Evolutionary conservation across 2,329 filamentous ascomycete species (phyloP), one percentile per base, ranked within the genome.

Genomic region (Didymella pinodella): DNA sequence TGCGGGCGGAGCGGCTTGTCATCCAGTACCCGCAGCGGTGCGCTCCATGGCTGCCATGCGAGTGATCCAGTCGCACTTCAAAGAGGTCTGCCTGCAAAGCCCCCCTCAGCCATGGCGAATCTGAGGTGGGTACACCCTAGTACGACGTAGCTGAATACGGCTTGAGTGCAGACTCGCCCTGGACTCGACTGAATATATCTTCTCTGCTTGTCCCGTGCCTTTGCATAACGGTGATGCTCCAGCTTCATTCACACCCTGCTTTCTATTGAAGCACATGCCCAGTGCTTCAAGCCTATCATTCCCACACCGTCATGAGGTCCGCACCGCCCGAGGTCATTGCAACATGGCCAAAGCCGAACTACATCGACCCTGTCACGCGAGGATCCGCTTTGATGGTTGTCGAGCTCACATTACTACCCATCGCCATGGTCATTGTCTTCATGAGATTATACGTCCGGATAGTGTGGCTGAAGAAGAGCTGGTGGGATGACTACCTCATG

Each of bases 341-440:
- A 38, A 70, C 69, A 48, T 82, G 76, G 75, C 80, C 80, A 3
- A 71, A 65, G 43, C 78, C 80, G 1, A 79, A 82, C 68, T 81
- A 81, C 57, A 69, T 73, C 46, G 59, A 82, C 55, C 80, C 80
- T 1, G 65, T 71, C 22, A 80, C 76, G 2, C 70, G 78, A 59
- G 80, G 80, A 14, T 68, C 76, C 18, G 75, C 72, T 6, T 66
- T 82, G 16, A 72, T 82, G 62, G 75, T 81, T n/a, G 68, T 77
- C 20, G 75, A 78, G 43, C 58, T 77, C 51, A 75, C 74, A 18
- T 58, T 78, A 41, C 62, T 77, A 20, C 74, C 75, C 8, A 65
- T 77, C 47, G 75, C 75, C 25, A 70, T 77, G 57, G 66, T 75
- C 11, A 73, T 73, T 25, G 73, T 78, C 20, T 65, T 70, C 38